Evolutionary conservation across 805 yeast genomes (phyloP).

Genomic region (Sugiyamaella floridensis): DNA sequence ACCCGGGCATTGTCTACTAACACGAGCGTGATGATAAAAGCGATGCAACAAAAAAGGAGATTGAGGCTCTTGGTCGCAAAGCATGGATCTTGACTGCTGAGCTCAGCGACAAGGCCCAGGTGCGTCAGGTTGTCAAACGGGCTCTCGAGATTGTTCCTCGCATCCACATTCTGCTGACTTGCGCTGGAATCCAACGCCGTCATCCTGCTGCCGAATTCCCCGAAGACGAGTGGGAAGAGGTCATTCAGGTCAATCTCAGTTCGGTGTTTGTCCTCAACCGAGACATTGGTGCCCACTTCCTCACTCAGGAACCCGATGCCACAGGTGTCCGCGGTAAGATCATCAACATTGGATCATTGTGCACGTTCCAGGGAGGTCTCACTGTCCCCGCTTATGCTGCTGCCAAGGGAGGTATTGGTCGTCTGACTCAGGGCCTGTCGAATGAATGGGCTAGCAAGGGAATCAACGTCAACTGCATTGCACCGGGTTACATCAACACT

Average conservation of each 20-base stretch:
- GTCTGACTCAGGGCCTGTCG: conserved; percentile 55
- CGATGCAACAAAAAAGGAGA: conserved; percentile 24
- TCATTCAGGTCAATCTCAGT: conserved; percentile 52
- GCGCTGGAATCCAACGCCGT: conserved; percentile 59
- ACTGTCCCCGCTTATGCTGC: conserved; percentile 48
- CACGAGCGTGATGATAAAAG: conserved; percentile 30
- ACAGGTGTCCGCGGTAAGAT: conserved; percentile 51
- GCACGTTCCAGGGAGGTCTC: conserved; percentile 60
- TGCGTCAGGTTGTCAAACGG: conserved; percentile 24
- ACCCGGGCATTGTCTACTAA: not conserved
- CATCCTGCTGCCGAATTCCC: conserved; percentile 59
- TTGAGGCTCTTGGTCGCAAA: conserved; percentile 27
- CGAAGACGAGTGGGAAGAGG: conserved; percentile 48
- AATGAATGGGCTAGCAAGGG: conserved; percentile 54
- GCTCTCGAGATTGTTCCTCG: conserved; percentile 37
- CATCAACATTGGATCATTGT: conserved; percentile 42
- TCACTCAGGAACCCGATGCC: conserved; percentile 43
- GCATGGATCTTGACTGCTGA: conserved; percentile 24
- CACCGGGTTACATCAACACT: conserved; percentile 74
- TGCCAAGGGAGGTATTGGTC: conserved; percentile 61
- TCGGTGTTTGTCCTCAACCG: conserved; percentile 47
- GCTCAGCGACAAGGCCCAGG: conserved; percentile 27
- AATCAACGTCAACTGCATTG: conserved; percentile 59
- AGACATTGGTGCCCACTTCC: conserved; percentile 21
- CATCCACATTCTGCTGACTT: conserved; percentile 47